Conservation (phyloP, 208 protist genomes). For the Phytomonas francai region DNA sequence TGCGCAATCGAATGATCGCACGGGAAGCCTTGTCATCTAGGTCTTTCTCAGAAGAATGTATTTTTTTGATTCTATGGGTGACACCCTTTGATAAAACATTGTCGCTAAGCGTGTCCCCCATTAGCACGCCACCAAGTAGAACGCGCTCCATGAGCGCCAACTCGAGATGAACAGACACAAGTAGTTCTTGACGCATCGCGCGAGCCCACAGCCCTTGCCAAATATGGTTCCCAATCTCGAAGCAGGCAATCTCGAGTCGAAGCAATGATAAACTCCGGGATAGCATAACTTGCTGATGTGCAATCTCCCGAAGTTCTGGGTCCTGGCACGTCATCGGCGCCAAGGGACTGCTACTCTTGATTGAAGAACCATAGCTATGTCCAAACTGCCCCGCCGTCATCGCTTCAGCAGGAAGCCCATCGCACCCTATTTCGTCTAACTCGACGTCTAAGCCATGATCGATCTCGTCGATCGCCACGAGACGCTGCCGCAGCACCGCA, state of each 20-base stretch:
- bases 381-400: slow-evolving; percentile 17
- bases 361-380: slow-evolving; percentile 13
- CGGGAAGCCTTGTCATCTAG: background rate
- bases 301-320: slow-evolving; percentile 58
- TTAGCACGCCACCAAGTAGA: slow-evolving; percentile 39
- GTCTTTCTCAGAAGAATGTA: background rate
- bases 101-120: background rate
- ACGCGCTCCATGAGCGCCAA: slow-evolving; percentile 62
- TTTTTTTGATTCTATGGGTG: background rate
- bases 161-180: slow-evolving; percentile 48
- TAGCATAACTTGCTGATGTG: slow-evolving; percentile 61
- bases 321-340: slow-evolving; percentile 18
- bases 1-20: background rate
- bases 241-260: slow-evolving; percentile 67
- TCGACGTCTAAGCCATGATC: slow-evolving; percentile 60
- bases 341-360: slow-evolving; percentile 5
- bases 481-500: slow-evolving; percentile 48
- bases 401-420: slow-evolving; percentile 13
- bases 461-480: slow-evolving; percentile 48
- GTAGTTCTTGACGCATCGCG: slow-evolving; percentile 70
- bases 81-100: background rate
- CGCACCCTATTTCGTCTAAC: slow-evolving; percentile 31
- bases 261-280: slow-evolving; percentile 60
- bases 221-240: slow-evolving; percentile 47
- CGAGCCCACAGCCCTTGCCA: slow-evolving; percentile 83